Base-by-base conservation (phyloP, 306 rosid species). In the Castanea mollissima region DNA sequence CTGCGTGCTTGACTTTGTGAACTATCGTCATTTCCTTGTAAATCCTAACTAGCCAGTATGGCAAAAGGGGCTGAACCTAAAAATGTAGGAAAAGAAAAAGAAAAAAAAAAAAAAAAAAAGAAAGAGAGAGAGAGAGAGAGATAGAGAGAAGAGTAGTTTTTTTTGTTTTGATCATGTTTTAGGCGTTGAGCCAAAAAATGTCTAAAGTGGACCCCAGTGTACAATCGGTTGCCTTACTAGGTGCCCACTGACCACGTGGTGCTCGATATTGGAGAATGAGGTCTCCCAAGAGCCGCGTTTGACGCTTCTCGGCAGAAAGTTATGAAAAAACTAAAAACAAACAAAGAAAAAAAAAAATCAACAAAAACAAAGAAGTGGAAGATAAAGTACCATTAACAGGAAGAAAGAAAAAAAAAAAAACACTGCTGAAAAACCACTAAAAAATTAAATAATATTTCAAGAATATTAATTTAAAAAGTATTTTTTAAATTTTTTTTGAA, bases 231-330 rank as follows among this genome's bases (percentile, higher is more conserved):
- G 69, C 87, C 80, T 83, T 75, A 55, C 71, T 78, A 19, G 78
- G 83, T 77, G 55, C 81, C 86, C 88, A 90, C 92, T 86, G 67
- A 86, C 88, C 97, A 92, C 97, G 97, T 90, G 95, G 88, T 88
- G 90, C 87, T 85, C 85, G 81, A 86, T 77, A 82, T 31, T 86
- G 74, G 78, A 82, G 79, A 75, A 84, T 78, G 52, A 55, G 75
- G 75, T 67, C 67, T 76, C 75, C 31, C 69, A 60, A 75, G 82
- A 74, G 91, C 86, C 85, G 83, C 88, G 84, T 86, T 88, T 85
- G 89, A 76, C 82, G 85, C 77, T 78, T 78, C 81, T 55, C 38
- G 16, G 34, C 31, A 29, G 25, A 34, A 54, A 18, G 21, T 18
- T 10, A 32, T 3, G 21, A 1, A 77, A 20, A 1, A 12, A 25